Conservation (phyloP, 2,329 filamentous ascomycete species). For the Fusarium proliferatum region DNA sequence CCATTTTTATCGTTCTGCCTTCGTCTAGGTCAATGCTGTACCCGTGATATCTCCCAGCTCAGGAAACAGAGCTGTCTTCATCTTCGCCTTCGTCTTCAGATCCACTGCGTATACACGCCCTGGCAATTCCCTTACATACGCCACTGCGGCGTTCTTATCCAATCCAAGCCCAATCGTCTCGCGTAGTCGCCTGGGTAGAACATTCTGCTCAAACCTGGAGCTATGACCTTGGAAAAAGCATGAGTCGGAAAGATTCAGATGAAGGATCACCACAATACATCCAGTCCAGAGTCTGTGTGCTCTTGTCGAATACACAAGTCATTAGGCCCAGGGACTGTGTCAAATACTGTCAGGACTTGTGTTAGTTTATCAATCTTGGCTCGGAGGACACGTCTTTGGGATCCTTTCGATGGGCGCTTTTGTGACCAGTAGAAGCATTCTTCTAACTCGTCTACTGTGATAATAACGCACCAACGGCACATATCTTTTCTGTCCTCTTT, state of each 20-base stretch:
- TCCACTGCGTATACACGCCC: neutral
- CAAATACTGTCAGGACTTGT: neutral
- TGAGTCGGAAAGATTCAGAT: neutral
- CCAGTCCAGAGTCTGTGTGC: neutral
- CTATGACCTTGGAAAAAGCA: neutral
- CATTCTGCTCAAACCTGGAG: neutral
- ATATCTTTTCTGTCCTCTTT: neutral
- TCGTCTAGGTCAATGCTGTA: neutral
- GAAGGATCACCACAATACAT: neutral
- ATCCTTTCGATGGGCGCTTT: neutral
- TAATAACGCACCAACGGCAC: neutral
- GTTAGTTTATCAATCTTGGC: neutral
- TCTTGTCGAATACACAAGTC: neutral
- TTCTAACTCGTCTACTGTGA: neutral
- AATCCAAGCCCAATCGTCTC: neutral
- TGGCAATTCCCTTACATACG: neutral
- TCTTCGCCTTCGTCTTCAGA: neutral
- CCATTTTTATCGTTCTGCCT: too few species aligned
- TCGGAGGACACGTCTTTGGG: neutral
- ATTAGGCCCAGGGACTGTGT: neutral
- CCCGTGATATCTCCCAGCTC: conserved; percentile 5
- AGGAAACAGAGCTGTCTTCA: neutral
- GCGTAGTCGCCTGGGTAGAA: neutral
- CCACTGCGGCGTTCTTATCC: neutral
- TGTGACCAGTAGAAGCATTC: neutral